Base-by-base conservation (phyloP, 768 basidiomycete genomes). In the Phaeotremella skinneri region DNA sequence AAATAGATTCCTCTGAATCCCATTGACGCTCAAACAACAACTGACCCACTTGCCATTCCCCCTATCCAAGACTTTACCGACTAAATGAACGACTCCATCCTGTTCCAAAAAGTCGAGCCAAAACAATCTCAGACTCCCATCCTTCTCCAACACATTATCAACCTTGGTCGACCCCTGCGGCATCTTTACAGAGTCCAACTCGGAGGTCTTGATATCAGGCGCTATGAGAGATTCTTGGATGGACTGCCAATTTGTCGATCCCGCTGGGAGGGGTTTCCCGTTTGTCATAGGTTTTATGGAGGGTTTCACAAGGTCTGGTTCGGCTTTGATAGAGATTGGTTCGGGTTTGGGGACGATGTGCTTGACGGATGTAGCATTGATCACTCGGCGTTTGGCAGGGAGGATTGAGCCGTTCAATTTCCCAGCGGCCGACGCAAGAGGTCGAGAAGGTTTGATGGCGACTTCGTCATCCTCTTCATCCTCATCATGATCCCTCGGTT, bases 101-200 rank as follows among this genome's bases (percentile, higher is more conserved):
- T 88, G 84, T 73, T 98, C 91, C 31, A 93, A 84, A 69, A 91
- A 91, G 72, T 99, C 96, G 21, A 97, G 81, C 96, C 96, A 99
- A 80, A 87, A 99, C 81, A 99, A 92, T 26, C 83, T 83, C 14
- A 98, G 79, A 2, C 85, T 88, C 1, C 90, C 91, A 63, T 96
- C 91, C 3, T 83, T 79, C 70, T 97, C 90, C 1, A 92, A 81
- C 0, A 86, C 87, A 41, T 78, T 70, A 48, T 68, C 66, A 26
- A 55, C 52, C 52, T 68, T 68, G 32, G 56, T 52, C 20, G 61
- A 61, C n/a, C 68, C 65, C 2, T 59, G 29, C 1, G 62, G 59
- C 16, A 68, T 66, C 32, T 59, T 64, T 51, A 70, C 71, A 45
- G 64, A 62, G 27, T 69, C 71, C 14, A 73, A 55, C 49, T 73